Base-by-base conservation (phyloP, 1,139 yeast species). In the Zygosaccharomyces pseudobailii region DNA sequence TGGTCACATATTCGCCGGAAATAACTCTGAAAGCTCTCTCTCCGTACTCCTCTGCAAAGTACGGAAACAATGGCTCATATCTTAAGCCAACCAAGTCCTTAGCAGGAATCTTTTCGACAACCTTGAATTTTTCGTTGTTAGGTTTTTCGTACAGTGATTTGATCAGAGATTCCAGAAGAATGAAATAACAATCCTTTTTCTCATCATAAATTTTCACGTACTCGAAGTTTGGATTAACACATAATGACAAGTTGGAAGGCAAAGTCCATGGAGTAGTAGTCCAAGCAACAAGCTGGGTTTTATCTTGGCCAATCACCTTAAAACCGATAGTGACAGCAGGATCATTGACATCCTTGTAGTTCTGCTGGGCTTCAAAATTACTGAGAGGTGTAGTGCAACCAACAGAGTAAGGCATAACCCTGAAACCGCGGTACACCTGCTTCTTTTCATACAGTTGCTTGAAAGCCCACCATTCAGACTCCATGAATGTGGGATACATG, bases 181-280 rank as follows among this genome's bases (percentile, higher is more conserved):
- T 88, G 72, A 78, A 92, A 70, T 87, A 72, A 62, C 79, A 79
- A 58, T 86, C 87, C 58, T 84, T 81, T 54, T 82, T 89, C 71
- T 90, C 97, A 66, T 92, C 97, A 58, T 73, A 83, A 56, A 94
- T 86, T 74, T 92, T 94, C 58, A 87, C 86, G 65, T 92, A 92
- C 70, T 89, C 97, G 55, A 88, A 83, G 21, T 81, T 80, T 45
- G 97, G 95, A 71, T 92, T 80, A 40, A 92, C 97, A 62, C 96
- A 90, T 54, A 92, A 77, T 13, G 92, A 94, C 66, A 92, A 72
- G 70, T 92, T 92, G 23, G 96, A 87, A 40, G 98, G 98, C 65
- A 92, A 76, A 43, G 99, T 94, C 99, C 99, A 92, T 45, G 99
- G 99, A 34, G 99, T 92, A 54, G 99, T 92, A 38, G 99, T 92